phyloP scores from a whole-genome alignment of 176 grass and related monocot genomes.

The Juncus inflexus region DNA sequence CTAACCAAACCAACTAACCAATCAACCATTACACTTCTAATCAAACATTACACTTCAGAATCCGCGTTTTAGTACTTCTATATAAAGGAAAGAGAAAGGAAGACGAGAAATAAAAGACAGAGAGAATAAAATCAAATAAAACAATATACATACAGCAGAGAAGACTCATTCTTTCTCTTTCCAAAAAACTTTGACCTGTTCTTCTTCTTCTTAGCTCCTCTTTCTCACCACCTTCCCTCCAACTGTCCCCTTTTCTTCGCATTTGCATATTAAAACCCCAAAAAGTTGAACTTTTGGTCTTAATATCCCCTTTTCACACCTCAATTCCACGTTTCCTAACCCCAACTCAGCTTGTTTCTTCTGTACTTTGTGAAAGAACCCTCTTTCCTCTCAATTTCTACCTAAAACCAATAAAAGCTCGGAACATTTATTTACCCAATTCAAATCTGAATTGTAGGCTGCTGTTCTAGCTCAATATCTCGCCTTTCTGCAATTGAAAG shows the following conservation, averaged over 20 bases:
- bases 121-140: neutral
- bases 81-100: neutral
- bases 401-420: too few species aligned
- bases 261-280: constrained; percentile 11
- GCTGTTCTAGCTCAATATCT: neutral
- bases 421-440: too few species aligned
- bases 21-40: too few species aligned
- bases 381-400: too few species aligned
- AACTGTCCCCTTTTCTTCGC: constrained; percentile 1
- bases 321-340: constrained; percentile 17
- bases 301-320: constrained; percentile 13
- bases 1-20: too few species aligned
- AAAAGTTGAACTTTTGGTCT: constrained; percentile 9
- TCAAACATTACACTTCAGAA: too few species aligned
- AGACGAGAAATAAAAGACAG: neutral
- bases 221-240: constrained; percentile 26
- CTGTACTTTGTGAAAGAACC: too few species aligned
- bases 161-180: constrained; percentile 1
- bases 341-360: neutral
- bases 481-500: neutral
- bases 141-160: constrained; percentile 13
- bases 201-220: neutral
- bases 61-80: neutral
- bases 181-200: constrained; percentile 21
- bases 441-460: too few species aligned